Conservation (phyloP, 2,329 filamentous ascomycete species). For the Penicillium sp. region DNA sequence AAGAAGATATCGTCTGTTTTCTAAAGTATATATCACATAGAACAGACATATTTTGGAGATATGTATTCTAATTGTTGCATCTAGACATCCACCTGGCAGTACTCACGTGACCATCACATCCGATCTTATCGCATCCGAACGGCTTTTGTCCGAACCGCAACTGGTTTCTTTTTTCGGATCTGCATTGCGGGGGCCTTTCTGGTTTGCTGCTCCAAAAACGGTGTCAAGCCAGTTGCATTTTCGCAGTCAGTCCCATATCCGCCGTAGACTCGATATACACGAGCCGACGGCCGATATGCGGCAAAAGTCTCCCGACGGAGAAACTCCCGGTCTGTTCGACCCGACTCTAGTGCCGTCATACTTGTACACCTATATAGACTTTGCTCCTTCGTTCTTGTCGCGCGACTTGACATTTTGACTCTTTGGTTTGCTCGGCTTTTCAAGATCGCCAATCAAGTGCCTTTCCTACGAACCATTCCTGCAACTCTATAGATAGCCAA, state of each 20-base stretch:
- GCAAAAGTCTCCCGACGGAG: slow-evolving; percentile 12
- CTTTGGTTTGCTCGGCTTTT: neutral
- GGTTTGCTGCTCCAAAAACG: neutral
- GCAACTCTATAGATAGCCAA: neutral
- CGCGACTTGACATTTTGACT: neutral
- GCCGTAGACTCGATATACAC: neutral
- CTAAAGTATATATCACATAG: too few species aligned
- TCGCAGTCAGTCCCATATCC: slow-evolving; percentile 9
- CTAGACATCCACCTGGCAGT: neutral
- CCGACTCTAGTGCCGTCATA: slow-evolving; percentile 16
- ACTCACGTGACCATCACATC: slow-evolving; percentile 17
- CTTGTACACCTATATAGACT: slow-evolving; percentile 12
- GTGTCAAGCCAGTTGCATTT: neutral
- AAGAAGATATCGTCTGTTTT: too few species aligned
- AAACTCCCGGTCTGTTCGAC: slow-evolving; percentile 3
- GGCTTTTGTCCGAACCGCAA: slow-evolving; percentile 3
- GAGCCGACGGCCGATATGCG: slow-evolving; percentile 18
- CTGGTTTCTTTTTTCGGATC: slow-evolving; percentile 16
- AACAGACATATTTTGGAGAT: too few species aligned
- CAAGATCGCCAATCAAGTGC: neutral
- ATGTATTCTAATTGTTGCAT: neutral
- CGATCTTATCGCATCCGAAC: slow-evolving; percentile 26
- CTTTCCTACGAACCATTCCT: neutral
- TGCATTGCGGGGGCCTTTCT: slow-evolving; percentile 8
- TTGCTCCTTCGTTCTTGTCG: neutral